Evolutionary conservation across 768 basidiomycete species (phyloP), one percentile per base, ranked within the genome.

Genomic region (Infundibulicybe gibba): DNA sequence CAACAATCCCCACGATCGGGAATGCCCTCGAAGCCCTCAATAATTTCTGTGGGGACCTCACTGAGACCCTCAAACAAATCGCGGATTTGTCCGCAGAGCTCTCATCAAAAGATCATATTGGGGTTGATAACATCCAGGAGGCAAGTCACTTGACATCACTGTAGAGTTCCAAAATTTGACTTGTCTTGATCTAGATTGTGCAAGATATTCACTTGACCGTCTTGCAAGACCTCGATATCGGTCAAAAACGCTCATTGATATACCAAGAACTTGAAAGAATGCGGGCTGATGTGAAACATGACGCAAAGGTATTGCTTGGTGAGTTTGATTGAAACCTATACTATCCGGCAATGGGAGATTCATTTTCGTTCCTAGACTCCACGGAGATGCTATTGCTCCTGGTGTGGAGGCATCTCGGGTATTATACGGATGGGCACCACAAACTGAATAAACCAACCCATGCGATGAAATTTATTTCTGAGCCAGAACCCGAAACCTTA

Each of bases 361-460:
- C 20, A 21, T 19, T 9, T 30, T 30, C 30, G 34, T 3, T 25
- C 8, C 25, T 52, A 88, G 87, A 77, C 47, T 79, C 84, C 13
- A 65, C 81, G 42, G 93, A 94, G 63, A 86, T 92, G 80, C 61
- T 88, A 5, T 70, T 94, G 8, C 71, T 94, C 14, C 72, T 94
- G 15, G 67, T 91, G 9, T 92, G 88, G 86, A 76, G 90, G 13
- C 93, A 94, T 56, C 58, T 90, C 21, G 72, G 78, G 12, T 81
- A 83, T 58, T 94, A 87, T 62, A 61, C 72, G 33, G 66, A 54
- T 32, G 51, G 43, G 6, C 44, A 50, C 25, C 25, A 25, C 25
- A 25, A 25, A 8, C 33, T 54, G 20, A 57, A 40, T 40, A 55
- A 51, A 32, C 47, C 49, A 37, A 63, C 62, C 5, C 63, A 67